Conservation (phyloP, 164 flowering plant genomes). For the Macadamia integrifolia region DNA sequence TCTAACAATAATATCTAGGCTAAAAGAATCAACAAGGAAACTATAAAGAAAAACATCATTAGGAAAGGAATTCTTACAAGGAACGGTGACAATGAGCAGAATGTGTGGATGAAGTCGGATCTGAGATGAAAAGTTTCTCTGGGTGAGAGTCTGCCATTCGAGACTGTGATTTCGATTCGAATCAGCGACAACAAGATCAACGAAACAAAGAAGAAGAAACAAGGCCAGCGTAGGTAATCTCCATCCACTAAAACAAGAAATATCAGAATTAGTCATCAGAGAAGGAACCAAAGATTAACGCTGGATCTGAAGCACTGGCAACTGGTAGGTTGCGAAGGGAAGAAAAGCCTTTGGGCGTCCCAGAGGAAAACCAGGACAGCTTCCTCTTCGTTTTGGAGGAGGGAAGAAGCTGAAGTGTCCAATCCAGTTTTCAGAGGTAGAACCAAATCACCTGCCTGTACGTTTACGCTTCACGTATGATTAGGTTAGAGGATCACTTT, state of each 20-base stretch:
- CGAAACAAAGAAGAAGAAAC: conserved; percentile 4
- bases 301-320: too few relatives aligned
- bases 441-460: too few relatives aligned
- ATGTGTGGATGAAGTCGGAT: conserved; percentile 40
- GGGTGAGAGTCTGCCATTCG: conserved; percentile 51
- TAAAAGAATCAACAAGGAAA: background rate
- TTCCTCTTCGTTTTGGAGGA: too few relatives aligned
- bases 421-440: too few relatives aligned
- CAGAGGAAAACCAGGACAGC: too few relatives aligned
- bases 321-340: too few relatives aligned
- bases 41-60: too few relatives aligned
- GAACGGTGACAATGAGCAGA: conserved; percentile 52
- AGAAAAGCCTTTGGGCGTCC: too few relatives aligned
- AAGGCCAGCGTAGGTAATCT: conserved; percentile 1
- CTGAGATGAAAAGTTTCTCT: conserved; percentile 50
- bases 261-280: background rate
- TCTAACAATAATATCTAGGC: background rate
- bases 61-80: conserved; percentile 36
- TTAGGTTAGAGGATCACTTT: too few relatives aligned
- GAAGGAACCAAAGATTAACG: background rate
- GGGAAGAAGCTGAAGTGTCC: too few relatives aligned
- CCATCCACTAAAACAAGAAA: background rate
- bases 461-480: too few relatives aligned
- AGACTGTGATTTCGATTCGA: conserved; percentile 10
- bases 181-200: background rate